Evolutionary conservation across 371 early-diverging fungal species (phyloP).

Genomic region (Capillidium rhysosporum): DNA sequence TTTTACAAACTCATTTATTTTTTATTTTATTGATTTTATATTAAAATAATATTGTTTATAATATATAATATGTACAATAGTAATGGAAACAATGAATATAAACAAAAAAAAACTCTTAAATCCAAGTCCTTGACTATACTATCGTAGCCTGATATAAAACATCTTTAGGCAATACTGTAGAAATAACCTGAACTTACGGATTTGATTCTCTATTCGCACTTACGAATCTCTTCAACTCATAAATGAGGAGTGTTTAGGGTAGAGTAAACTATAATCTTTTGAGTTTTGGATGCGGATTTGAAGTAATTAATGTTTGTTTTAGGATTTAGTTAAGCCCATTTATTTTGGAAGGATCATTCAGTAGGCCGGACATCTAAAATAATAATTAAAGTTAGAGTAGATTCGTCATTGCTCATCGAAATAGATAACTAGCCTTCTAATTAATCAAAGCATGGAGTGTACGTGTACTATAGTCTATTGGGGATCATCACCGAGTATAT

Average conservation of each 20-base stretch:
- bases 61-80: too few relatives aligned
- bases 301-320: slow-evolving; percentile 11
- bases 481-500: slow-evolving; percentile 38
- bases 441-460: slow-evolving; percentile 35
- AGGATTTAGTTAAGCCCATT: too few relatives aligned
- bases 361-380: slow-evolving; percentile 67
- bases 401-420: slow-evolving; percentile 15
- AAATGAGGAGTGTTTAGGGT: slow-evolving; percentile 82
- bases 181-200: neutral
- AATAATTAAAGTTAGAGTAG: slow-evolving; percentile 16
- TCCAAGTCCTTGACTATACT: neutral
- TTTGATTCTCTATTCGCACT: slow-evolving; percentile 18
- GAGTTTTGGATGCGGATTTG: slow-evolving; percentile 17
- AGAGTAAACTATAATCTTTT: slow-evolving; percentile 49
- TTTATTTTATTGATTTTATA: too few relatives aligned
- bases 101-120: neutral
- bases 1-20: too few relatives aligned
- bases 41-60: too few relatives aligned
- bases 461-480: slow-evolving; percentile 63
- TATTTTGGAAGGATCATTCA: slow-evolving; percentile 50
- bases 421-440: neutral
- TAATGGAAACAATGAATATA: too few relatives aligned
- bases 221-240: slow-evolving; percentile 67
- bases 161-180: neutral
- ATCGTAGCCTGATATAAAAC: neutral